Conservation (phyloP, 192 early-diverging fungal genomes). For the Kickxella alabastrina region DNA sequence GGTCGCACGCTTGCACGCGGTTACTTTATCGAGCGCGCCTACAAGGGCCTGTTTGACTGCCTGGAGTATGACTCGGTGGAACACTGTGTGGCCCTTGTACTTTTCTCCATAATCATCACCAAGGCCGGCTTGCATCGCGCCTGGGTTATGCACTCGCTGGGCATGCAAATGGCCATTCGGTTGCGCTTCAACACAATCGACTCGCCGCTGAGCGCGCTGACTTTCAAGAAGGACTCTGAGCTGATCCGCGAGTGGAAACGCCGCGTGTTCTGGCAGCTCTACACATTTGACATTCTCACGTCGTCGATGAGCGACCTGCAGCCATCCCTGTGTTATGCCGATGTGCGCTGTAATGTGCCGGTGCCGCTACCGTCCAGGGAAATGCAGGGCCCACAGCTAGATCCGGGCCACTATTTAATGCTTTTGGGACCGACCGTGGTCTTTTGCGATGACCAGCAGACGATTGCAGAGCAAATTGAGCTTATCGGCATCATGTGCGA, state of each 20-base stretch:
- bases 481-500: slow-evolving; percentile 39
- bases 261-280: slow-evolving; percentile 51
- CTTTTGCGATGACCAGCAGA: slow-evolving; percentile 32
- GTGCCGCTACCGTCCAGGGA: slow-evolving; percentile 5
- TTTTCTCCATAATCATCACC: slow-evolving; percentile 40
- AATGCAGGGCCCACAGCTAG: background rate
- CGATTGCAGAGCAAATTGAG: slow-evolving; percentile 25
- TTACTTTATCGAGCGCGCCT: slow-evolving; percentile 46
- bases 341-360: slow-evolving; percentile 37
- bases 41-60: slow-evolving; percentile 37
- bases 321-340: slow-evolving; percentile 18
- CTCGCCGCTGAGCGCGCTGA: slow-evolving; percentile 27
- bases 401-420: background rate
- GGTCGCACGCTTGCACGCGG: slow-evolving; percentile 18
- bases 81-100: slow-evolving; percentile 42
- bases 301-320: slow-evolving; percentile 39
- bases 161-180: slow-evolving; percentile 50
- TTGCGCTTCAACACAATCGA: slow-evolving; percentile 45
- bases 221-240: slow-evolving; percentile 26
- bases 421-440: slow-evolving; percentile 37
- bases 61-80: slow-evolving; percentile 47
- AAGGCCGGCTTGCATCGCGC: slow-evolving; percentile 44
- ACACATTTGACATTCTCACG: slow-evolving; percentile 32
- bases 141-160: slow-evolving; percentile 50
- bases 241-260: slow-evolving; percentile 45